phyloP scores from a whole-genome alignment of 768 basidiomycete species.

The Tephrocybe sp. region DNA sequence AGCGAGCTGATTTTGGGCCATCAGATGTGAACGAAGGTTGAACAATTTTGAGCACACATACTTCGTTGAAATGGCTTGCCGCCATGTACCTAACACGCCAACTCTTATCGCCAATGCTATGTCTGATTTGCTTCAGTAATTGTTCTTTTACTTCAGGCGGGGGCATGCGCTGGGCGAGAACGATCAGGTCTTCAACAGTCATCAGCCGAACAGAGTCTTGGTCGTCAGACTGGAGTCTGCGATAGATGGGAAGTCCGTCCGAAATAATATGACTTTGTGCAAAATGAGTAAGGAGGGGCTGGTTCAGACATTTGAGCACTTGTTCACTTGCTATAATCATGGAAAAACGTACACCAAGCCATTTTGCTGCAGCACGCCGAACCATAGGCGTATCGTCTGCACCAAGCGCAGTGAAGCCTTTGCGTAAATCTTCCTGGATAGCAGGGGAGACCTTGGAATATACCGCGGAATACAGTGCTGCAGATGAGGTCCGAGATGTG shows the following conservation, averaged over 20 bases:
- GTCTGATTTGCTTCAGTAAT: slow-evolving; percentile 81
- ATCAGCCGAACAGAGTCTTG: slow-evolving; percentile 96
- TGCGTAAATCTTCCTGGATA: slow-evolving; percentile 85
- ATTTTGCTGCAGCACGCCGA: slow-evolving; percentile 91
- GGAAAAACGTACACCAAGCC: slow-evolving; percentile 79
- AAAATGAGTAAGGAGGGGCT: slow-evolving; percentile 81
- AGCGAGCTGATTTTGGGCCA: slow-evolving; percentile 58
- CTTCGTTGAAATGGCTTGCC: slow-evolving; percentile 95
- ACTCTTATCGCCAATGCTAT: slow-evolving; percentile 90
- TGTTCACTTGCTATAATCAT: background rate
- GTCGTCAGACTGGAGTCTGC: slow-evolving; percentile 91
- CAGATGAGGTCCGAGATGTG: slow-evolving; percentile 94
- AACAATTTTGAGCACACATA: slow-evolving; percentile 26
- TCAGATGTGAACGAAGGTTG: background rate
- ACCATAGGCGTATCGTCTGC: slow-evolving; percentile 99
- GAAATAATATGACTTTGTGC: slow-evolving; percentile 77
- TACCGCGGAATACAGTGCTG: slow-evolving; percentile 87
- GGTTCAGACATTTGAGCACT: background rate
- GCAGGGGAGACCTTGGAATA: slow-evolving; percentile 74
- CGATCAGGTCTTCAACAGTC: slow-evolving; percentile 94
- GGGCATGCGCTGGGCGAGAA: slow-evolving; percentile 79
- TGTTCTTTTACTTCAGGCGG: slow-evolving; percentile 92
- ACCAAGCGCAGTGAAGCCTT: slow-evolving; percentile 77
- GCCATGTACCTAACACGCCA: slow-evolving; percentile 99
- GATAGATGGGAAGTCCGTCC: slow-evolving; percentile 90